Evolutionary conservation across 306 rosid genomes (phyloP).

Genomic region (Pyrus pyrifolia): DNA sequence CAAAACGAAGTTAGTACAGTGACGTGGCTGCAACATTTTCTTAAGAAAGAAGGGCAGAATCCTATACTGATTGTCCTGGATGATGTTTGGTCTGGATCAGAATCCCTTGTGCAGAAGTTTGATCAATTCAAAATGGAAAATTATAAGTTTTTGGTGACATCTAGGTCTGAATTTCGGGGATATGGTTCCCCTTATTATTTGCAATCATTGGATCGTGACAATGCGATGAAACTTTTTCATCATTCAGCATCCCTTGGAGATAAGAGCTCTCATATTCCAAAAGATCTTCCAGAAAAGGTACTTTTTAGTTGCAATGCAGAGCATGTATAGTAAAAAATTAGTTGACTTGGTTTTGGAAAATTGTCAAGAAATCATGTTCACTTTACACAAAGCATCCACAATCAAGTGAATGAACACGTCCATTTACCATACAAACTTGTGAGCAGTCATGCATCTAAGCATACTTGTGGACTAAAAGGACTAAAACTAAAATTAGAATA

Average conservation of each 20-base stretch:
- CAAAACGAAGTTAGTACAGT: constrained; percentile 21
- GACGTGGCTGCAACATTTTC: constrained; percentile 21
- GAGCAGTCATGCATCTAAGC: not conserved
- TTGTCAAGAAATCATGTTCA: not conserved
- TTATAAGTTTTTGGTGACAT: not conserved
- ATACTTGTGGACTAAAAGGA: too few relatives aligned
- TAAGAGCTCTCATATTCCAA: not conserved
- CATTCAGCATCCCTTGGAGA: not conserved
- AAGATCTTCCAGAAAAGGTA: not conserved
- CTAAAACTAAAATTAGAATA: too few relatives aligned
- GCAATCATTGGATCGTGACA: not conserved
- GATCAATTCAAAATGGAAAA: constrained; percentile 17
- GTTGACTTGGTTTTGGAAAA: too few relatives aligned
- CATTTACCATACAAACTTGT: not conserved
- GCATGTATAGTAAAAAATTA: not conserved
- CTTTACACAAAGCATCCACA: not conserved
- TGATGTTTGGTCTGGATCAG: constrained; percentile 40
- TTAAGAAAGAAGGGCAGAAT: constrained; percentile 4
- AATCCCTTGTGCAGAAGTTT: constrained; percentile 35
- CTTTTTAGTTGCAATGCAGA: constrained; percentile 14
- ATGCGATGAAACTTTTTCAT: not conserved
- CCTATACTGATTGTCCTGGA: constrained; percentile 15
- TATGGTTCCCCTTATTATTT: not conserved
- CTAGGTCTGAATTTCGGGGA: not conserved
- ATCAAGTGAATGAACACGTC: too few relatives aligned